Evolutionary conservation across 306 rosid genomes (phyloP).

Genomic region (Hippophae gyantsensis): DNA sequence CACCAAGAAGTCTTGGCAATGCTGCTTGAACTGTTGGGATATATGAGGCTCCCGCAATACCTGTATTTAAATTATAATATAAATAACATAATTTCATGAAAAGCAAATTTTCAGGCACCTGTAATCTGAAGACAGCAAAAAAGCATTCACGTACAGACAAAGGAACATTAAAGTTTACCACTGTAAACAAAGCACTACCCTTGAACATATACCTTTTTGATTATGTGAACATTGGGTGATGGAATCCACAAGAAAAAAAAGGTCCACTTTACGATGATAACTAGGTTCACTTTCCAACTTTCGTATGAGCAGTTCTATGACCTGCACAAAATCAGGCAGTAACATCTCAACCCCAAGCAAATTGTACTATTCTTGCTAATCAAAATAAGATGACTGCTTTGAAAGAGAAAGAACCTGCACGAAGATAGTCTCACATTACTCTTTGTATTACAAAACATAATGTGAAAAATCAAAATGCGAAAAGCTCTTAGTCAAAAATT

Average conservation of each 20-base stretch:
- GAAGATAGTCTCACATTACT: no score
- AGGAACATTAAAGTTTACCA: background rate
- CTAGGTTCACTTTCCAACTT: constrained; percentile 86
- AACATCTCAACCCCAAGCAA: constrained; percentile 13
- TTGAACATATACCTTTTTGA: constrained; percentile 58
- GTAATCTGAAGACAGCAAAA: background rate
- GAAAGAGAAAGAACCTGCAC: no score
- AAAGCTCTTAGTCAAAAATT: no score
- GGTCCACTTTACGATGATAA: constrained; percentile 87
- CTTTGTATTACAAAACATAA: no score
- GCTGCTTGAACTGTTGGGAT: constrained; percentile 93
- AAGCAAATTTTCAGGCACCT: no score
- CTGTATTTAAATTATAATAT: constrained; percentile 29
- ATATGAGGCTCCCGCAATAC: constrained; percentile 98
- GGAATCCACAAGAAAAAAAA: constrained; percentile 97
- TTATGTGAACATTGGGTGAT: constrained; percentile 90
- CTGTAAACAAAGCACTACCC: constrained; percentile 4
- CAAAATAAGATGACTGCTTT: background rate
- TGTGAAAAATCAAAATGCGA: no score
- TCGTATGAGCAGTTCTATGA: constrained; percentile 86
- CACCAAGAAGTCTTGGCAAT: constrained; percentile 91
- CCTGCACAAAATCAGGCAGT: constrained; percentile 42
- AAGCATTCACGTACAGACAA: background rate
- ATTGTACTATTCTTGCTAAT: constrained; percentile 2
- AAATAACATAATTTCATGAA: background rate